Conservation (phyloP, 352 stramenopile genomes). For the Aphanomyces stellatus region DNA sequence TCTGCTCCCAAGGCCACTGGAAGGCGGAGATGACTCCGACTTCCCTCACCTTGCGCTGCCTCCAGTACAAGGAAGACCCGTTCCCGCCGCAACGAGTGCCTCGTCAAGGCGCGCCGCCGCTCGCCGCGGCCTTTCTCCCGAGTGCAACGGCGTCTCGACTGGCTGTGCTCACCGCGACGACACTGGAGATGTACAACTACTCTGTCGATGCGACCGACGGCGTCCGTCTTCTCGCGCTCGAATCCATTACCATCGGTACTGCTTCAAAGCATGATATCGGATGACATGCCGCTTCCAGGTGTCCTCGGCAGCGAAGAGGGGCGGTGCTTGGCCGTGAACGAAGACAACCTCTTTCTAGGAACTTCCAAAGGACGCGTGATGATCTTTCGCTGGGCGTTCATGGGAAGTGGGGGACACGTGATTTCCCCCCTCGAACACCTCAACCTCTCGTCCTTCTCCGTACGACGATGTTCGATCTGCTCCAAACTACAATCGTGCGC, state of each 20-base stretch:
- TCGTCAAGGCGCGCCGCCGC: background rate
- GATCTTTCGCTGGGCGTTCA: slow-evolving; percentile 14
- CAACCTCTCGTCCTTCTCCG: background rate
- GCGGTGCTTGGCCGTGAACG: slow-evolving; percentile 1
- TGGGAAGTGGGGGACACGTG: background rate
- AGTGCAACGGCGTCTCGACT: background rate
- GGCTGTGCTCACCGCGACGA: slow-evolving; percentile 8
- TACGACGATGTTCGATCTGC: background rate
- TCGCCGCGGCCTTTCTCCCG: slow-evolving; percentile 4
- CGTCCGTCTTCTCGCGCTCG: background rate
- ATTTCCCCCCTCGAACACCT: slow-evolving; percentile 5
- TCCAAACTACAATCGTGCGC: background rate
- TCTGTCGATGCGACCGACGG: background rate
- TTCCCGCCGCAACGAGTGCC: background rate
- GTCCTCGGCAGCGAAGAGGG: background rate
- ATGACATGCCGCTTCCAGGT: background rate
- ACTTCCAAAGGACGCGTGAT: slow-evolving; percentile 5
- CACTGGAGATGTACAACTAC: slow-evolving; percentile 16
- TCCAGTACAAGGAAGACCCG: slow-evolving; percentile 2
- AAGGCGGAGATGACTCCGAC: slow-evolving; percentile 1
- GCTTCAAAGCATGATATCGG: background rate
- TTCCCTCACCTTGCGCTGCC: background rate
- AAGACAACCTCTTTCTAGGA: slow-evolving; percentile 16
- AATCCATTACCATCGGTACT: slow-evolving; percentile 11
- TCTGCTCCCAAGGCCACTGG: slow-evolving; percentile 4